Evolutionary conservation across 345 rosid genomes (phyloP), one percentile per base, ranked within the genome.

Genomic region (Bruguiera gymnorhiza): DNA sequence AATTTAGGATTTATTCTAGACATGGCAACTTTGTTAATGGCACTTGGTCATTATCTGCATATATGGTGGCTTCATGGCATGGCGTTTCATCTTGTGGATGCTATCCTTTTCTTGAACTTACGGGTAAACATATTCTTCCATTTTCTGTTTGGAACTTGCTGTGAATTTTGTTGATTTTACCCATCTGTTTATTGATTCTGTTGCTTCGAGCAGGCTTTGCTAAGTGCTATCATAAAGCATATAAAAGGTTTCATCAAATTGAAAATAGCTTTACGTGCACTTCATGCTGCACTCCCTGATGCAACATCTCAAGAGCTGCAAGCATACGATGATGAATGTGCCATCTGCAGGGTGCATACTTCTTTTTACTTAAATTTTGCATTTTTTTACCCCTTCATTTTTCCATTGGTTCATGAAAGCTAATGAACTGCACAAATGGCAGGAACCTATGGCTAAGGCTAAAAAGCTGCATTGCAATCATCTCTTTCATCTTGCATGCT

Each of bases 401-500:
- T 62, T 73, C 51, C 63, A 39, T 11, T 57, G 66, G 36, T 69
- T 59, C 63, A 27, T 67, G 66, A 69, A 54, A 61, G 43, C 66
- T 84, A 70, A 63, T 61, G 73, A 78, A 57, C 66, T 74, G 62
- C 30, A 52, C 34, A 67, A 73, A 77, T 81, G 73, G 67, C 92
- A 95, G 99, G 99, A 95, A 86, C 94, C 99, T 70, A 95, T 95
- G 99, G 97, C 92, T 53, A 95, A 89, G 86, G 98, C 98, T 61
- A 95, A 95, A 85, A 90, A 73, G 87, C 89, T 95, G 54, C 80
- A 83, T 72, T 95, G 99, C 85, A 87, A 79, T 76, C 99, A 95
- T 77, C 92, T 95, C 69, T 92, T 92, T 63, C 99, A 95, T 85
- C 97, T 95, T 73, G 91, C 88, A 70, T 95, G 98, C 87, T 86